Evolutionary conservation across 208 protist genomes (phyloP), one percentile per base, ranked within the genome.

Genomic region (Crithidia acanthocephali): DNA sequence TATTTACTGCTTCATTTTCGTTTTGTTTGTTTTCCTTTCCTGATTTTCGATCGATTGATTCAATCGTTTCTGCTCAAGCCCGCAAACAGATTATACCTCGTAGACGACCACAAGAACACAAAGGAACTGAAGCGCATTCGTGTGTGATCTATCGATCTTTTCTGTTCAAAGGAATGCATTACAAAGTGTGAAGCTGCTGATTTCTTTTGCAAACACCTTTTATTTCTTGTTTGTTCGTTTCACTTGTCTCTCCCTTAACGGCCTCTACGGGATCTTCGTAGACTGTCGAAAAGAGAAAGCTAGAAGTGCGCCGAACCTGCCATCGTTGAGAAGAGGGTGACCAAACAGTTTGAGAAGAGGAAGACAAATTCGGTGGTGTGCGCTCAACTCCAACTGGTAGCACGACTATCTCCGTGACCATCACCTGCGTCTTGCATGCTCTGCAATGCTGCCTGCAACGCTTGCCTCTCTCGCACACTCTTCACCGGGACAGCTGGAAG

Each of bases 371-470:
- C 7, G 37, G 9, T 16, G 37, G 9, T 16, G 37, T 13, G 7
- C 37, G 37, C 37, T 44, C 37, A 44, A 13, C 37, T 44, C n/a
- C n/a, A 44, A 44, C 13, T 44, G 13, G 37, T 13, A 44, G 37
- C 37, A 23, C 6, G 9, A 50, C 5, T 50, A 22, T 50, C 20
- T 5, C 20, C 6, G 10, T 23, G 9, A n/a, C 18, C 45, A 22
- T 22, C 13, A n/a, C 6, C 30, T 57, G 16, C 22, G 35, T 35
- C 35, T 68, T 60, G 61, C 44, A 66, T 66, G 61, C 33, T n/a
- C 40, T 42, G 42, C 33, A 4, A 60, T 35, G 18, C 40, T 30
- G 0, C 56, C 57, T 2, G 35, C 22, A 30, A 23, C 22, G 11
- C 32, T 16, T 10, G n/a, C n/a, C 15, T 23, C 28, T 23, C 20